Conservation (phyloP, 2,329 filamentous ascomycete genomes). For the Colletotrichum limetticola region DNA sequence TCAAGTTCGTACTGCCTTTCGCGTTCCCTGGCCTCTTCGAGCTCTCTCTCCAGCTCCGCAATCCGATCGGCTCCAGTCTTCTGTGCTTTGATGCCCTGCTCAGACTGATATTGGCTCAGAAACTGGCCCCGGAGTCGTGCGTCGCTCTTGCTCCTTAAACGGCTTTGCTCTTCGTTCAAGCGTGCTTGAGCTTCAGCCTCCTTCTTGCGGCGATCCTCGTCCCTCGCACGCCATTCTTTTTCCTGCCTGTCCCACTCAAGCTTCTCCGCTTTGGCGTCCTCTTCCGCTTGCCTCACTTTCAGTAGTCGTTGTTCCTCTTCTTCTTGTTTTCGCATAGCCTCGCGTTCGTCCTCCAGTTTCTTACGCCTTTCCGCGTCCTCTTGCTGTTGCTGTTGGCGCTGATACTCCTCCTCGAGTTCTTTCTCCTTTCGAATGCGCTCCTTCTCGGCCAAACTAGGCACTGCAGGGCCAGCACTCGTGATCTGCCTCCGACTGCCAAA, state of each 20-base stretch:
- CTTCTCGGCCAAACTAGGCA: conserved; percentile 87
- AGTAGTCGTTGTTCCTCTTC: conserved; percentile 70
- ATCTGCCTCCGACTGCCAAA: conserved; percentile 95
- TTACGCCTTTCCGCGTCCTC: conserved; percentile 64
- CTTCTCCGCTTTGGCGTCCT: conserved; percentile 76
- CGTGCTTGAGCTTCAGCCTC: conserved; percentile 78
- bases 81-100: conserved; percentile 59
- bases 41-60: conserved; percentile 77
- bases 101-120: conserved; percentile 85
- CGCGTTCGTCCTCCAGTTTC: conserved; percentile 66
- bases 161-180: conserved; percentile 73
- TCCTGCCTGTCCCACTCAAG: conserved; percentile 83
- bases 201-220: conserved; percentile 76
- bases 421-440: conserved; percentile 72
- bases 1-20: conserved; percentile 71
- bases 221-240: conserved; percentile 79
- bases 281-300: conserved; percentile 68
- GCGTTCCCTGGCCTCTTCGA: conserved; percentile 70
- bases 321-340: conserved; percentile 71
- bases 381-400: conserved; percentile 62
- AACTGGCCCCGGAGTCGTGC: conserved; percentile 82
- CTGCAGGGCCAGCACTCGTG: conserved; percentile 80
- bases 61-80: conserved; percentile 41
- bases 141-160: conserved; percentile 69
- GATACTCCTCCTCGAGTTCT: conserved; percentile 69